phyloP scores from a whole-genome alignment of 345 rosid species.

The Eucalyptus guilfoylei region DNA sequence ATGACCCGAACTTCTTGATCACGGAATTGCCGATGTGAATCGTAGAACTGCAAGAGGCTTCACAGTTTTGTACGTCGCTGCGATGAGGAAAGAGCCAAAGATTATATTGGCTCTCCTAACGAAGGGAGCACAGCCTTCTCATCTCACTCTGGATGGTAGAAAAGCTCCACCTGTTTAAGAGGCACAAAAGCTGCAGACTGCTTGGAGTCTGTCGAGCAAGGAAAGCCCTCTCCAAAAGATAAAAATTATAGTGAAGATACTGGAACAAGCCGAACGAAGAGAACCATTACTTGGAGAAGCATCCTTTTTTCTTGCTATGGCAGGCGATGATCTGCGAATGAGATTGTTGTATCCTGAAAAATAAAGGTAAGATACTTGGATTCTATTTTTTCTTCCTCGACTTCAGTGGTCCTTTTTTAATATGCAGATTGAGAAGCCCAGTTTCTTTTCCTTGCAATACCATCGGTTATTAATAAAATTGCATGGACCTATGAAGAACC shows the following conservation, averaged over 20 bases:
- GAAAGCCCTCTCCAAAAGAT: conserved; percentile 45
- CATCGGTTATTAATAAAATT: background rate
- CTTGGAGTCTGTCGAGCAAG: conserved; percentile 32
- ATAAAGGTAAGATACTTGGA: conserved; percentile 41
- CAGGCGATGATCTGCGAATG: conserved; percentile 63
- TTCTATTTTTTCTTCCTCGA: background rate
- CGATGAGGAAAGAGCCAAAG: conserved; percentile 72
- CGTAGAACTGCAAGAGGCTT: conserved; percentile 44
- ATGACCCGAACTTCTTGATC: conserved; percentile 58
- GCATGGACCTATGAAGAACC: background rate
- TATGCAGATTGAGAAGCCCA: background rate
- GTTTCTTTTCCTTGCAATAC: background rate
- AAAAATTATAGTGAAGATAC: conserved; percentile 60
- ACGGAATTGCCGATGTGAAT: conserved; percentile 61
- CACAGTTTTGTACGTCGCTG: conserved; percentile 65
- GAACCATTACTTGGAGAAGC: conserved; percentile 50
- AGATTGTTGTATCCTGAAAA: conserved; percentile 61
- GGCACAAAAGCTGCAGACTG: conserved; percentile 47
- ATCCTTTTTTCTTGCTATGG: conserved; percentile 46
- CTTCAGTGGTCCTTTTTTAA: background rate
- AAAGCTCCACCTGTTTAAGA: conserved; percentile 60
- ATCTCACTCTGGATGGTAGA: conserved; percentile 55
- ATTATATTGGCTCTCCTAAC: conserved; percentile 55
- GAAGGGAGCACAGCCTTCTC: conserved; percentile 60
- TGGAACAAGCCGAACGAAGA: conserved; percentile 60